These are phyloP conservation scores for Nothopassalora personata DNA, from an alignment of 2,329 filamentous ascomycete species.

Conservation along the genomic window DNA sequence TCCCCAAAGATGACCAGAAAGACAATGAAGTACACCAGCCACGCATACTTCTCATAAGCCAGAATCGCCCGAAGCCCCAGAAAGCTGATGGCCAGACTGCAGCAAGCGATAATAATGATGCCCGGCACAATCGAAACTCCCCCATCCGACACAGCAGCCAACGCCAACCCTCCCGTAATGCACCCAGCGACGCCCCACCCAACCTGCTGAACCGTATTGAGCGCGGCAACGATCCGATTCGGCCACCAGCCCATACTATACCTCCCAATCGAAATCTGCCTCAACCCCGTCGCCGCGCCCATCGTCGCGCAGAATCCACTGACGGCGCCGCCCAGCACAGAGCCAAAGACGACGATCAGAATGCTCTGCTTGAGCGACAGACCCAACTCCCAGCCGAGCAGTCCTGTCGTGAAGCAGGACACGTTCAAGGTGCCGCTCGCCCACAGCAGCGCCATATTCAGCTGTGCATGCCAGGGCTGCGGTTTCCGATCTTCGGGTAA, in stretches of 20 bases:
- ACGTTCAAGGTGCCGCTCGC: conserved; percentile 34
- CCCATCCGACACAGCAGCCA: conserved; percentile 40
- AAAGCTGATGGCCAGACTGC: conserved; percentile 36
- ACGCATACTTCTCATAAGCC: conserved; percentile 47
- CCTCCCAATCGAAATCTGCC: conserved; percentile 42
- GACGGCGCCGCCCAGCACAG: conserved; percentile 29
- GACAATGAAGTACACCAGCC: conserved; percentile 45
- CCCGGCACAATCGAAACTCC: conserved; percentile 41
- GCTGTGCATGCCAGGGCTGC: conserved; percentile 35
- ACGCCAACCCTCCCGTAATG: conserved; percentile 40
- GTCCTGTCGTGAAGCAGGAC: conserved; percentile 35
- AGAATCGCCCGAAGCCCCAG: conserved; percentile 42
- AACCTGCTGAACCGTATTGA: conserved; percentile 45
- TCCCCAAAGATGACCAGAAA: conserved; percentile 46
- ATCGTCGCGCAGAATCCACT: conserved; percentile 33
- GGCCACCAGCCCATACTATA: conserved; percentile 50
- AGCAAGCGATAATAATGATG: conserved; percentile 40
- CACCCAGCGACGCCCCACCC: conserved; percentile 40
- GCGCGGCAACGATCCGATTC: conserved; percentile 43
- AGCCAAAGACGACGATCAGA: conserved; percentile 29
- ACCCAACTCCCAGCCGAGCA: conserved; percentile 47
- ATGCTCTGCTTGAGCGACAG: conserved; percentile 40
- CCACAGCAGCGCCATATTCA: conserved; percentile 34
- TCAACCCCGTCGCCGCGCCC: conserved; percentile 34
- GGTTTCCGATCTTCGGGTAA: conserved; percentile 41